A percentile compares a stretch with the other conserved stretches of the same genome.
Evolutionary conservation across 371 early-diverging fungal species (phyloP).

Genomic region (Synchytrium microbalum): DNA sequence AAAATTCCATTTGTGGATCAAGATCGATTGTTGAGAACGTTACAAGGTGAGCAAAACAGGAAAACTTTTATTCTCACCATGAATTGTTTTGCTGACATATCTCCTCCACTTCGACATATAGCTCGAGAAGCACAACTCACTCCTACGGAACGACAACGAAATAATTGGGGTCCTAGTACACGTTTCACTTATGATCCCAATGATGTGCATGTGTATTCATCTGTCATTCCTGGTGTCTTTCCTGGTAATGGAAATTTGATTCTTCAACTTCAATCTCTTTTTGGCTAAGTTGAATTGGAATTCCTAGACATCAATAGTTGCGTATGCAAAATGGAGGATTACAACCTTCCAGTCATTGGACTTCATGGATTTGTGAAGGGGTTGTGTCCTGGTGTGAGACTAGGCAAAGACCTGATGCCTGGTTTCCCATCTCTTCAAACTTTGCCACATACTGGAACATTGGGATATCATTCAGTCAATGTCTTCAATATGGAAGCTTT

Average conservation of each 20-base stretch:
- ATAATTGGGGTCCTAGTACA: constrained; percentile 24
- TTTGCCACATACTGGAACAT: constrained; percentile 54
- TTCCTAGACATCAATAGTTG: constrained; percentile 45
- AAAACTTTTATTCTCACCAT: background rate
- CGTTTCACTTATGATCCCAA: constrained; percentile 24
- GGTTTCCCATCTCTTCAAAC: constrained; percentile 89
- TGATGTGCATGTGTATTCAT: constrained; percentile 34
- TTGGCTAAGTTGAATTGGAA: constrained; percentile 11
- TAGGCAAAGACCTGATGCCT: constrained; percentile 62
- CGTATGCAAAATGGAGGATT: constrained; percentile 38
- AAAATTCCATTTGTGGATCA: constrained; percentile 53
- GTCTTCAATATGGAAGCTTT: constrained; percentile 78
- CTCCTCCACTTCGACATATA: constrained; percentile 7
- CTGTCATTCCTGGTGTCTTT: constrained; percentile 65
- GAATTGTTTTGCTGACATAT: background rate
- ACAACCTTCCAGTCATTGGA: constrained; percentile 49
- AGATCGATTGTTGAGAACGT: constrained; percentile 27
- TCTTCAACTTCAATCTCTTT: background rate
- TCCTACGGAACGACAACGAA: constrained; percentile 31
- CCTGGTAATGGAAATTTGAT: constrained; percentile 24
- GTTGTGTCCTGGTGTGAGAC: constrained; percentile 54
- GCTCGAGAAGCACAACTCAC: constrained; percentile 32
- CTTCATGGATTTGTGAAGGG: constrained; percentile 49
- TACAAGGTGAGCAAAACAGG: constrained; percentile 16
- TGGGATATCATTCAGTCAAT: constrained; percentile 68